Percentiles rank a stretch among this genome's conserved stretches.
Evolutionary conservation across 2,329 filamentous ascomycete species (phyloP).

Genomic region (Bipolaris oryzae): DNA sequence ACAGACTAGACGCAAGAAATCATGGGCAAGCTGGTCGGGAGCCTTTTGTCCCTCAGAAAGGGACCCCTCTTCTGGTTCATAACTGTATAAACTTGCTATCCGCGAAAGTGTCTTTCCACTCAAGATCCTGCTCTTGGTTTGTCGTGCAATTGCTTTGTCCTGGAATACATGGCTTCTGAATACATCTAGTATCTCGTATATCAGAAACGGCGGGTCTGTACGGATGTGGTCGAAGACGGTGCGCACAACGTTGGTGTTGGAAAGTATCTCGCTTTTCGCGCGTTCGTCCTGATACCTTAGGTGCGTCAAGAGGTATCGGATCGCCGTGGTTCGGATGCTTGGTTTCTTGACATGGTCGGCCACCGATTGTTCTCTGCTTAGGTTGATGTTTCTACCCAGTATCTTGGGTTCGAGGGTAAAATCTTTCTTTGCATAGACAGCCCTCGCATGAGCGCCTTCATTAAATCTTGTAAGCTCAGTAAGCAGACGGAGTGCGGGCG

Average conservation of each 20-base stretch:
- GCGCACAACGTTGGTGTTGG: constrained; percentile 71
- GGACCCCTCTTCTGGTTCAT: constrained; percentile 53
- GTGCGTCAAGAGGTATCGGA: constrained; percentile 79
- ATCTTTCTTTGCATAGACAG: constrained; percentile 77
- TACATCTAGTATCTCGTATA: constrained; percentile 74
- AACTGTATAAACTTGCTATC: constrained; percentile 56
- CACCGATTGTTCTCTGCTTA: constrained; percentile 61
- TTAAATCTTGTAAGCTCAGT: constrained; percentile 86
- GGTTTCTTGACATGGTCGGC: constrained; percentile 71
- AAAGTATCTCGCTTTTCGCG: constrained; percentile 81
- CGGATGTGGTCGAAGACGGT: constrained; percentile 77
- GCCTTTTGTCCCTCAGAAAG: constrained; percentile 57
- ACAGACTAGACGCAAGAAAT: constrained; percentile 76
- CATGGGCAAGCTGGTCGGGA: constrained; percentile 73
- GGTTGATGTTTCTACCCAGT: constrained; percentile 78
- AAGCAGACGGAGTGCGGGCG: constrained; percentile 82
- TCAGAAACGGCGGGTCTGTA: constrained; percentile 76
- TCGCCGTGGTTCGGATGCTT: constrained; percentile 80
- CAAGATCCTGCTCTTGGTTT: constrained; percentile 76
- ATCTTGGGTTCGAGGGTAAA: constrained; percentile 74
- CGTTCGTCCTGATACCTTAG: constrained; percentile 78
- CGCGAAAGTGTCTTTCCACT: constrained; percentile 75
- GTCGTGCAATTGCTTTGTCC: constrained; percentile 74
- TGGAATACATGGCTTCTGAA: constrained; percentile 74
- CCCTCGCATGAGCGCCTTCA: constrained; percentile 77